Base-by-base conservation (phyloP, 805 yeast genomes). In the Spathaspora passalidarum region DNA sequence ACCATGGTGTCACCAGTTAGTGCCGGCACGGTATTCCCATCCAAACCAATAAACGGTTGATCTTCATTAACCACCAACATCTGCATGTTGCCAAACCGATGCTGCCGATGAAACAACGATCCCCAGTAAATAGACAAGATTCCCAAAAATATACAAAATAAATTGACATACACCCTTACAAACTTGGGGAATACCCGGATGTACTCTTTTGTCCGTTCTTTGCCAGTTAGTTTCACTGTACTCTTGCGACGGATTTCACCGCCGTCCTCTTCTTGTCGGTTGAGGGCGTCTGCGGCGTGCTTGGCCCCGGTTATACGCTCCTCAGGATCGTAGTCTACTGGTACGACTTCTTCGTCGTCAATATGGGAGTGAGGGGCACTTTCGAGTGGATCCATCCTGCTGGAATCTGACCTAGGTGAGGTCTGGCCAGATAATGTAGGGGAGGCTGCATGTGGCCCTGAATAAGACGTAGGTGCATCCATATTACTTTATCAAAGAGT, bases 71-170 rank as follows among this genome's bases (percentile, higher is more conserved):
- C 67, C 17, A 66, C 63, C 51, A 68, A 53, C 54, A 60, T 56
- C 32, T 56, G 50, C 57, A 68, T 51, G 54, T 68, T 62, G 34
- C 39, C 45, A 32, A 57, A 55, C 5, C 73, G 53, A 19, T 40
- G 39, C 21, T 56, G 50, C 14, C 73, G 55, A n/a, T 49, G 50
- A 49, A 58, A 66, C 36, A 60, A 43, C 6, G 68, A 52, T 5
- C 69, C 73, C 73, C 73, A 68, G 48, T 68, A 68, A 8, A 68
- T 49, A n/a, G 69, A 57, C 35, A 68, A 56, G 5, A 65, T 45
- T 7, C 61, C 68, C n/a, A 63, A 43, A 46, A 60, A 62, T 35
- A 56, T 37, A 41, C 45, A 38, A 47, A 60, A 54, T 22, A 64
- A 46, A 38, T 47, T 40, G 40, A 61, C 39, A 43, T 56, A 59